These are phyloP conservation scores for Fusarium vanettenii DNA, from an alignment of 2,329 filamentous ascomycete species.

Conservation along the genomic window DNA sequence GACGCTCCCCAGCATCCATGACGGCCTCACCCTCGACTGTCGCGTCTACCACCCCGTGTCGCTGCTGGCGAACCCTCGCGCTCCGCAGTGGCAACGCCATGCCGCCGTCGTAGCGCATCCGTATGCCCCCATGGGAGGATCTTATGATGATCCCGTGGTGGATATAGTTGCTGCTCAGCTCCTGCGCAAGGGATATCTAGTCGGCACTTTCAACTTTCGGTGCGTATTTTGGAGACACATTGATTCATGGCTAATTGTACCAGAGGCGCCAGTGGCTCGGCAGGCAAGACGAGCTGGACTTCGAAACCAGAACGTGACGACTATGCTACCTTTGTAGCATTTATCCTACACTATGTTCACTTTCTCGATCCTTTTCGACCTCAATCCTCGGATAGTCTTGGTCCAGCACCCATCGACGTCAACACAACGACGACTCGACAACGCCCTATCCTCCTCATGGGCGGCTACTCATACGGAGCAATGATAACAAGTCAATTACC, in stretches of 20 bases:
- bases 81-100: conserved; percentile 59
- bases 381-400: conserved; percentile 9
- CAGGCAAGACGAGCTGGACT: conserved; percentile 88
- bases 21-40: conserved; percentile 80
- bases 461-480: conserved; percentile 92
- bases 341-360: conserved; percentile 80
- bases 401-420: conserved; percentile 1
- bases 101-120: conserved; percentile 84
- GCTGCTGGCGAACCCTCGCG: conserved; percentile 47
- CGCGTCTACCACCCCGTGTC: conserved; percentile 80
- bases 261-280: conserved; percentile 81
- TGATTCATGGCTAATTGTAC: conserved; percentile 13
- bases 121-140: conserved; percentile 88
- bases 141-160: conserved; percentile 85
- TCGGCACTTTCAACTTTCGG: conserved; percentile 94
- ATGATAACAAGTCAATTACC: conserved; percentile 82
- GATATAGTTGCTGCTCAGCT: conserved; percentile 72
- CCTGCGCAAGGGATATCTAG: conserved; percentile 76
- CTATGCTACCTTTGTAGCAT: conserved; percentile 84
- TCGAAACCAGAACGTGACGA: conserved; percentile 83
- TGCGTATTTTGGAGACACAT: conserved; percentile 51
- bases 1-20: conserved; percentile 86
- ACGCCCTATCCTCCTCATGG: conserved; percentile 66
- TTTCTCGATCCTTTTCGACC: conserved; percentile 59
- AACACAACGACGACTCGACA: not conserved